Percentiles rank a stretch among this genome's conserved stretches.
These are phyloP conservation scores for Plantago coronopus DNA, from an alignment of 305 asterid species.

Conservation along the genomic window DNA sequence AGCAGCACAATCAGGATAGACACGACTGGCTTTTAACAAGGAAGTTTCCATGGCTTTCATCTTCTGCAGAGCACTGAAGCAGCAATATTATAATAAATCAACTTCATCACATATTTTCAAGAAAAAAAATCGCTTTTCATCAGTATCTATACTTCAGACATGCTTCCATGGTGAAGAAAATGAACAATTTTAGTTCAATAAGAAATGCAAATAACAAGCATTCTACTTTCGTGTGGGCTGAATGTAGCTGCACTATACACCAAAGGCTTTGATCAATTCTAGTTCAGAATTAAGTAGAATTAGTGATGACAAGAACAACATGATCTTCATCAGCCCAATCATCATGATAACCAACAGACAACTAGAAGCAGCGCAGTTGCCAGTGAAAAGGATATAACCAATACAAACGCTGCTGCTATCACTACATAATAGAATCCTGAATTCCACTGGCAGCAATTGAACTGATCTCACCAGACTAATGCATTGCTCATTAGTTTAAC, in stretches of 20 bases:
- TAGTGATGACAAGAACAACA: constrained; percentile 2
- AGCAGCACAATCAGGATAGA: constrained; percentile 82
- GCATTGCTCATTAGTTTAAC: constrained; percentile 2
- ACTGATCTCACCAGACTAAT: constrained; percentile 19
- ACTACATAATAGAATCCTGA: constrained; percentile 4
- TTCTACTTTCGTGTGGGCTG: no score
- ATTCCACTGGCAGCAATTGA: constrained; percentile 10
- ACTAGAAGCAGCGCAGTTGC: constrained; percentile 15
- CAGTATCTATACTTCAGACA: constrained; percentile 13
- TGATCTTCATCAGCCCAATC: background rate
- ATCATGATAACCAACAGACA: constrained; percentile 13
- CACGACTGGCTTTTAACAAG: constrained; percentile 60
- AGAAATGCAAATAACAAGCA: no score
- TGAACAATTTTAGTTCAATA: background rate
- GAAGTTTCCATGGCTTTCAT: constrained; percentile 83
- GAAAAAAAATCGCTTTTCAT: constrained; percentile 2
- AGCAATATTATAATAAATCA: constrained; percentile 20
- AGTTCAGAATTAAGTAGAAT: constrained; percentile 5
- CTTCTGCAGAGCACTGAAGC: constrained; percentile 80
- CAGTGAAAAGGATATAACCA: constrained; percentile 10
- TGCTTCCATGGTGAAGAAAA: constrained; percentile 4
- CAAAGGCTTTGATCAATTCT: background rate
- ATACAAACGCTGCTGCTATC: constrained; percentile 9
- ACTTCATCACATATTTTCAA: constrained; percentile 13
- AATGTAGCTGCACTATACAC: background rate